Percentiles rank a stretch among this genome's conserved stretches.
These are phyloP conservation scores for Purshia tridentata DNA, from an alignment of 306 rosid genomes.

Conservation along the genomic window DNA sequence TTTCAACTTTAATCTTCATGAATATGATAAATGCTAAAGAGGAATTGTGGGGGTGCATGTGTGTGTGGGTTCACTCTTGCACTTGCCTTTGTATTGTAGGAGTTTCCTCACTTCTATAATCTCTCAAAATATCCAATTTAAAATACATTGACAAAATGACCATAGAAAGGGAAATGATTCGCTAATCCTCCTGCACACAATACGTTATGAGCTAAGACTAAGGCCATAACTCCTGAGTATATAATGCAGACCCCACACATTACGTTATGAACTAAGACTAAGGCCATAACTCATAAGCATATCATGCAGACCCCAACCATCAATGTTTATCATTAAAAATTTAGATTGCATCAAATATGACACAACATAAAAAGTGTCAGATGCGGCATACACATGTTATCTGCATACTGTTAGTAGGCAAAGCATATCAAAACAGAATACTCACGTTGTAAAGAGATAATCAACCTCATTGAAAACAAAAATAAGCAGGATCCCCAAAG, in stretches of 20 bases:
- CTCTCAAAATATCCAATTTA: neutral
- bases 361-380: neutral
- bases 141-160: neutral
- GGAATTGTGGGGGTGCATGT: neutral
- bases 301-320: neutral
- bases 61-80: neutral
- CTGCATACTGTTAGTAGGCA: neutral
- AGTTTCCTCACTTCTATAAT: neutral
- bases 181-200: neutral
- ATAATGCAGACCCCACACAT: neutral
- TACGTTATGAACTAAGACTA: neutral
- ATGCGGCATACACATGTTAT: neutral
- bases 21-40: neutral
- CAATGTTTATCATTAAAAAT: neutral
- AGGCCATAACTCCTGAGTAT: neutral
- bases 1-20: neutral
- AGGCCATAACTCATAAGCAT: neutral
- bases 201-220: neutral
- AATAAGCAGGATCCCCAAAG: slow-evolving; percentile 76
- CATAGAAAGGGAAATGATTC: neutral
- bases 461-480: slow-evolving; percentile 82
- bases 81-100: neutral
- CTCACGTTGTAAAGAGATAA: slow-evolving; percentile 89
- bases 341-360: neutral
- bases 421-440: slow-evolving; percentile 9